phyloP scores from a whole-genome alignment of 2,329 filamentous ascomycete genomes.

The Claviceps sp. region DNA sequence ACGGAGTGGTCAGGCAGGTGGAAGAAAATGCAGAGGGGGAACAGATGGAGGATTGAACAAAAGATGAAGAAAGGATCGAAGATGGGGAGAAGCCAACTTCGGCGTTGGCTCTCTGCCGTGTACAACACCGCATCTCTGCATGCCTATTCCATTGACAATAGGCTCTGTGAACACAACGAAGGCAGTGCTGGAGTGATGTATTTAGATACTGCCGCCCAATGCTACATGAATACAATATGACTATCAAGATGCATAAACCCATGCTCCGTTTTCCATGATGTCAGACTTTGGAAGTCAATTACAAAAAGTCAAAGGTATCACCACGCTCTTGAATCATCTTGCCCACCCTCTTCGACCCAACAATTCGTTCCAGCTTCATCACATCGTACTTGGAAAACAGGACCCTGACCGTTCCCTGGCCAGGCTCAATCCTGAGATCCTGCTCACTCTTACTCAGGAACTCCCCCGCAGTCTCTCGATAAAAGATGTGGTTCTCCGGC shows the following conservation, averaged over 20 bases:
- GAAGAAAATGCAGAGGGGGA: neutral
- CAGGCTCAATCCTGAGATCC: slow-evolving; percentile 40
- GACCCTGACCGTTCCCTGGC: slow-evolving; percentile 44
- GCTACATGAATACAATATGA: neutral
- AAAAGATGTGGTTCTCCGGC: slow-evolving; percentile 78
- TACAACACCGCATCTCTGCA: neutral
- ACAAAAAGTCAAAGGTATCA: slow-evolving; percentile 94
- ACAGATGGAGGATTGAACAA: neutral
- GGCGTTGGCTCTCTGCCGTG: neutral
- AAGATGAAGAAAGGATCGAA: neutral
- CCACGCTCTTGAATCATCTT: slow-evolving; percentile 74
- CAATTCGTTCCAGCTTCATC: slow-evolving; percentile 76
- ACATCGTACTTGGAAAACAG: slow-evolving; percentile 85
- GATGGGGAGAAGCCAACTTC: neutral
- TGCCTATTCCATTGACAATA: neutral
- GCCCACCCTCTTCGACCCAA: slow-evolving; percentile 65
- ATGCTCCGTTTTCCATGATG: neutral
- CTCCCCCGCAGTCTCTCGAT: slow-evolving; percentile 59
- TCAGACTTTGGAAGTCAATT: neutral
- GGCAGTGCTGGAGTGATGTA: neutral
- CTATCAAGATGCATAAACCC: neutral
- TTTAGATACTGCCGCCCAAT: neutral
- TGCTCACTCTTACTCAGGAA: slow-evolving; percentile 50
- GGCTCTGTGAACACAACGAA: neutral
- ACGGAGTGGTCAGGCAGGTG: neutral